Evolutionary conservation across 2,329 filamentous ascomycete genomes (phyloP), one percentile per base, ranked within the genome.

Genomic region (Coccinonectria pachysandricola): DNA sequence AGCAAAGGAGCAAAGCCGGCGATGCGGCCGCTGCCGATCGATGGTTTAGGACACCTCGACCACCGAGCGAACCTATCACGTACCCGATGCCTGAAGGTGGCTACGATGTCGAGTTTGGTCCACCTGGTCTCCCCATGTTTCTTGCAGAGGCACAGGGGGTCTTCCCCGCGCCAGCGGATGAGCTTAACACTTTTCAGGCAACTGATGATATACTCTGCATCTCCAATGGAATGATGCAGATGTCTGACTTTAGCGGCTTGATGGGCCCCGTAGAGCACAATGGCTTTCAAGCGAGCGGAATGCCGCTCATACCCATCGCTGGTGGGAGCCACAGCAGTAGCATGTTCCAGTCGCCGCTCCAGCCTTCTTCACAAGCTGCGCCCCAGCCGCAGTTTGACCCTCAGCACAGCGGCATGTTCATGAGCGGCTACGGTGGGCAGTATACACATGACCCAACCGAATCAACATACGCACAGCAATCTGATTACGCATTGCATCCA

Each of bases 91-190:
- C 34, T 5, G 34, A 37, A 15, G 31, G 26, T 14, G 28, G 33
- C 19, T 31, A 39, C 18, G 37, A 39, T 13, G 21, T 31, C 3
- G 44, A 43, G 19, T 35, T 38, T 9, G 36, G 37, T 5, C 40
- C 45, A 4, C 46, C 47, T 1, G 47, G 43, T 6, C 32, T 50
- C 7, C 45, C 47, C 5, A 24, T 43, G 19, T 42, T 50, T 23
- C 38, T 50, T 6, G 45, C 43, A 5, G 42, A 49, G 11, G 46
- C 43, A 7, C 36, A 39, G 9, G 43, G 35, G 14, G 35, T 37
- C 11, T 29, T 40, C 8, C 24, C 35, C 8, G 34, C 37, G 7
- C 27, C 34, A 2, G 26, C 35, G 3, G 39, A 41, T 19, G 29
- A 36, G 13, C 23, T 35, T 8, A 31, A 40, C 7, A 31, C 36